Conservation (phyloP, 768 basidiomycete genomes). For the Calocera cornea region DNA sequence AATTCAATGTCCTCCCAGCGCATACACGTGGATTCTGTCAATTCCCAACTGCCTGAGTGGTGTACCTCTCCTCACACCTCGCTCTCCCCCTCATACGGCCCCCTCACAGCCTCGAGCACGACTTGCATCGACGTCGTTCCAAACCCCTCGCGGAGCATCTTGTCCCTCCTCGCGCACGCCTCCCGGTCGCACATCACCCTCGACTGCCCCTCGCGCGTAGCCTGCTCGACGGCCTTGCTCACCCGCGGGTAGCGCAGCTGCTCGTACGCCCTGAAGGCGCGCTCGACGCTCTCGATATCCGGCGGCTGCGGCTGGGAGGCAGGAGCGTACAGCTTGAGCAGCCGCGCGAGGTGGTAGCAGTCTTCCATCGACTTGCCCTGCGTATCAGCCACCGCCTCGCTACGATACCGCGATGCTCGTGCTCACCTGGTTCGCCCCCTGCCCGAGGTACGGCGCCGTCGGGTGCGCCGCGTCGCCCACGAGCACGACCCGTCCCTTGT, state of each 20-base stretch:
- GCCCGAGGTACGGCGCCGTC: constrained; percentile 34
- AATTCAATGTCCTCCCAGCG: too few species aligned
- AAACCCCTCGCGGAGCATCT: background rate
- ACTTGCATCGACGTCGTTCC: background rate
- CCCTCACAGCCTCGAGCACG: background rate
- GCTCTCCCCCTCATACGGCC: background rate
- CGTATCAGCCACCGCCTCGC: background rate
- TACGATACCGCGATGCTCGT: background rate
- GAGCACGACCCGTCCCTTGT: constrained; percentile 31
- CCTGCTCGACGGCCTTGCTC: background rate
- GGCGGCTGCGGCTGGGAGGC: too few species aligned
- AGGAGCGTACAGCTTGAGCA: constrained; percentile 25
- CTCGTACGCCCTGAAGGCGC: constrained; percentile 27
- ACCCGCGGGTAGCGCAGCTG: constrained; percentile 25
- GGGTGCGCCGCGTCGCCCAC: constrained; percentile 37
- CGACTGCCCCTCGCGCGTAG: background rate
- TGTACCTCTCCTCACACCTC: too few species aligned
- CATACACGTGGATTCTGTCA: too few species aligned
- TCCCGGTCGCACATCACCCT: background rate
- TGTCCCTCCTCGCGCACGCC: background rate
- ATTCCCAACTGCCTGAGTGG: too few species aligned
- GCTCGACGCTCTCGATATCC: constrained; percentile 20
- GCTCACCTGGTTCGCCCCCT: constrained; percentile 31
- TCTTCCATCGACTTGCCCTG: constrained; percentile 27
- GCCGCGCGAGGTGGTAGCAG: constrained; percentile 25